Evolutionary conservation across 1,284 basidiomycete species (phyloP).

Genomic region (Cryptococcus deneoformans): DNA sequence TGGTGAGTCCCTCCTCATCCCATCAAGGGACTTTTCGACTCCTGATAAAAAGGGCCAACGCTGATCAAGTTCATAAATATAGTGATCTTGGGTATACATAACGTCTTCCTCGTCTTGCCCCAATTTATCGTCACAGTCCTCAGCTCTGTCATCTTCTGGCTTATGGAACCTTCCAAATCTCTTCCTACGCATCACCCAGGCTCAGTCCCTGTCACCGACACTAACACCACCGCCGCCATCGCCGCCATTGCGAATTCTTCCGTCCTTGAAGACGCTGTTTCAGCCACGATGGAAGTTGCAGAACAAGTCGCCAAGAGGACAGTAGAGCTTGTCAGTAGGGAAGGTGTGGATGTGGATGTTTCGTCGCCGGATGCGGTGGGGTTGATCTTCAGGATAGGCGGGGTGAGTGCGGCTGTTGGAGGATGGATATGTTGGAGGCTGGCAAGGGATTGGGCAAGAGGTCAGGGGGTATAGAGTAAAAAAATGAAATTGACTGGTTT

Average conservation of each 20-base stretch:
- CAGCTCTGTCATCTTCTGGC: constrained; percentile 52
- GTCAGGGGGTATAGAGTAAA: constrained; percentile 16
- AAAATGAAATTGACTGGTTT: neutral
- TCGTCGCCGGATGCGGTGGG: constrained; percentile 60
- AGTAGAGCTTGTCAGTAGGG: constrained; percentile 5
- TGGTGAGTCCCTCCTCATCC: no score
- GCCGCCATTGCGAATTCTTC: no score
- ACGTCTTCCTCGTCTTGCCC: constrained; percentile 75
- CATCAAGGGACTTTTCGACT: no score
- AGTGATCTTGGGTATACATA: constrained; percentile 87
- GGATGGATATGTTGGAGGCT: constrained; percentile 67
- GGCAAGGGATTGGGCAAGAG: constrained; percentile 47
- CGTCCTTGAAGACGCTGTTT: neutral
- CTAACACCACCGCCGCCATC: constrained; percentile 18
- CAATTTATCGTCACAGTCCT: constrained; percentile 56
- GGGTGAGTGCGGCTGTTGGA: constrained; percentile 66
- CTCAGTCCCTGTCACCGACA: constrained; percentile 9
- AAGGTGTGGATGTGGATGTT: constrained; percentile 4
- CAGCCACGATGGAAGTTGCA: neutral
- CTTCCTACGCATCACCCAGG: constrained; percentile 30
- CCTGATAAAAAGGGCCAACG: no score
- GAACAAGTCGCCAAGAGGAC: neutral
- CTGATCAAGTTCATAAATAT: no score
- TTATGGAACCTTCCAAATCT: constrained; percentile 48
- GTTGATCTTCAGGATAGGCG: constrained; percentile 76